Evolutionary conservation across 1,139 yeast species (phyloP).

Genomic region (Suhomyces choctaworum): DNA sequence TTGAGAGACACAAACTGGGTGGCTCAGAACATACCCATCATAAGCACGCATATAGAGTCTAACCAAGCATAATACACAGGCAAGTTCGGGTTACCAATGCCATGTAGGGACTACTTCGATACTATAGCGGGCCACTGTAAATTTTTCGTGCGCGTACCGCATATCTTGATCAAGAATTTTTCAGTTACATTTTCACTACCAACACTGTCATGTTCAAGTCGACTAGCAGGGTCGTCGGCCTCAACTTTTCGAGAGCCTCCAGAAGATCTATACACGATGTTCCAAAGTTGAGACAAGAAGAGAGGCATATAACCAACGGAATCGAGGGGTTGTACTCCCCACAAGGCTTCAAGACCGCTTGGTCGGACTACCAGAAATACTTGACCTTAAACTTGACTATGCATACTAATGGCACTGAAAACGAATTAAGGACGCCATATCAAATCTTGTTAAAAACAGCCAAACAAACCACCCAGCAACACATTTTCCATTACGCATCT

Average conservation of each 20-base stretch:
- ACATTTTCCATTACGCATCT: slow-evolving; percentile 82
- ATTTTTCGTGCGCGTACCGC: slow-evolving; percentile 6
- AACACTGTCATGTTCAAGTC: slow-evolving; percentile 10
- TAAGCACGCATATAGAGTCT: slow-evolving; percentile 21
- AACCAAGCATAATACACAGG: slow-evolving; percentile 3
- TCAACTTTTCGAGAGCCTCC: slow-evolving; percentile 7
- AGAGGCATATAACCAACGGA: slow-evolving; percentile 47
- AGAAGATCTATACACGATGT: slow-evolving; percentile 58
- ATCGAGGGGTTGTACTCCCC: slow-evolving; percentile 72
- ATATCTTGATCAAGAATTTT: slow-evolving; percentile 8
- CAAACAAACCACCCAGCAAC: slow-evolving; percentile 65
- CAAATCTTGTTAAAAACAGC: slow-evolving; percentile 76
- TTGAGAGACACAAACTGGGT: slow-evolving; percentile 87
- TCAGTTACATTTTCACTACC: slow-evolving; percentile 6
- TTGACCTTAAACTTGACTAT: slow-evolving; percentile 70
- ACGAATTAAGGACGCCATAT: slow-evolving; percentile 77
- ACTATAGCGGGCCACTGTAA: too few species aligned
- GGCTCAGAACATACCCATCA: slow-evolving; percentile 54
- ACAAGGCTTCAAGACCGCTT: slow-evolving; percentile 67
- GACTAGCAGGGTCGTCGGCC: slow-evolving; percentile 10
- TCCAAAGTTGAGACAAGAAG: slow-evolving; percentile 54
- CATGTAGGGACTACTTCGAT: too few species aligned
- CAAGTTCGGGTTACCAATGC: background rate
- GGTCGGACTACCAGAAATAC: slow-evolving; percentile 78
- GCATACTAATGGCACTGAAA: slow-evolving; percentile 74